Evolutionary conservation across 176 grass and related monocot genomes (phyloP), one percentile per base, ranked within the genome.

Genomic region (Panicum miliaceum): DNA sequence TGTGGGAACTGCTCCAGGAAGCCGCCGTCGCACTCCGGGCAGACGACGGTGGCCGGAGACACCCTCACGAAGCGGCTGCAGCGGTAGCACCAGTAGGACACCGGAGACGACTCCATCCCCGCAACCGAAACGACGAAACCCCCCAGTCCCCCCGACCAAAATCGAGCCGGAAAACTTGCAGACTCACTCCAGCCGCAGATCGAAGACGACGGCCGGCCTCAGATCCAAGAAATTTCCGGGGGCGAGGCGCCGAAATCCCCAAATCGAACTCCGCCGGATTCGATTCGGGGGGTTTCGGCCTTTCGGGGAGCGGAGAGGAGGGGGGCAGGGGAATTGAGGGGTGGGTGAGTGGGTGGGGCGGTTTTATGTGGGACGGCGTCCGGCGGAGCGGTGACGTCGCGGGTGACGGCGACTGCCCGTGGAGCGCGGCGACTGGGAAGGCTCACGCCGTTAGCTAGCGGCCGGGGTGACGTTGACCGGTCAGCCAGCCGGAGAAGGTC

Each of bases 1-100:
- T 82, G 88, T 40, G 74, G 70, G 58, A 91, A 77, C 84, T 94
- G 89, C 89, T 94, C 92, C 60, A 94, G 92, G 87, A 94, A 94
- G 84, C 89, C 92, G 61, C 84, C 92, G 65, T 91, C 84, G 77
- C 92, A 94, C 75, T 94, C 84, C 36, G 92, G 92, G 81, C 92
- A 94, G 75, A 94, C 89, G 45, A 94, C 82, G 13, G 89, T 75
- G 2, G 76, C 34, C 51, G 50, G 89, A 40, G 86, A 86, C 26
- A 89, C 86, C 81, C 89, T 73, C 61, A 94, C 92, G 84, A 89
- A 91, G 70, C 92, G 89, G 86, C 89, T 87, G 84, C 92, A 94
- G 81, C 66, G 56, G 89, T 94, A 94, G 87, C 92, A 94, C 92
- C 89, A 91, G 87, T 89, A 94, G 1, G 92, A 91, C 42, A 90